These are phyloP conservation scores for Cladophialophora carrionii DNA, from an alignment of 2,329 filamentous ascomycete species.

Conservation along the genomic window DNA sequence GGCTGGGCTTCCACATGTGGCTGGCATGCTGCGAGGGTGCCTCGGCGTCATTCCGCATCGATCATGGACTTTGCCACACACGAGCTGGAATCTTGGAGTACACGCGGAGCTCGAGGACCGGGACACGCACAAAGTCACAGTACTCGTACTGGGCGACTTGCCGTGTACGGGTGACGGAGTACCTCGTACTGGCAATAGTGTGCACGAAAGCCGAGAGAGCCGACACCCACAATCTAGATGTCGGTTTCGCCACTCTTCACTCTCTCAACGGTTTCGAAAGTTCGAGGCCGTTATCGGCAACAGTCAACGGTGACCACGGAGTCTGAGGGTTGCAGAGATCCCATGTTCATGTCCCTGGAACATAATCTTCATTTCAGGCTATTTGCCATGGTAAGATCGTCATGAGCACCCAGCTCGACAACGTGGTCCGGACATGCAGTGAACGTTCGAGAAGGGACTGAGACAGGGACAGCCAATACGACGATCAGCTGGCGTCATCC, in stretches of 20 bases:
- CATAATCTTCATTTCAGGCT: slow-evolving; percentile 11
- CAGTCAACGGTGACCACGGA: background rate
- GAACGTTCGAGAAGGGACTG: slow-evolving; percentile 15
- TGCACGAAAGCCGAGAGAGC: background rate
- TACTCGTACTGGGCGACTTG: too few relatives aligned
- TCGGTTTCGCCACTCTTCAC: background rate
- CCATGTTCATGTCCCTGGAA: background rate
- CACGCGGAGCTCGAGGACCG: too few relatives aligned
- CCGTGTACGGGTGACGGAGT: too few relatives aligned
- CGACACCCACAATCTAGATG: background rate
- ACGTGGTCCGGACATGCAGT: slow-evolving; percentile 15
- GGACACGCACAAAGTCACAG: too few relatives aligned
- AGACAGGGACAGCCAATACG: slow-evolving; percentile 14
- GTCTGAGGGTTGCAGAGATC: background rate
- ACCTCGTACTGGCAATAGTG: background rate
- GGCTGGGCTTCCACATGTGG: background rate
- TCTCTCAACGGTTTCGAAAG: background rate
- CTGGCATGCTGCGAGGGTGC: background rate
- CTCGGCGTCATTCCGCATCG: slow-evolving; percentile 16
- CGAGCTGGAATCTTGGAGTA: background rate
- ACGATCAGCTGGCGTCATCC: slow-evolving; percentile 27
- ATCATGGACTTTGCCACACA: slow-evolving; percentile 6
- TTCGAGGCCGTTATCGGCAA: background rate
- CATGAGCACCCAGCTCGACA: slow-evolving; percentile 7
- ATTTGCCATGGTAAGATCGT: slow-evolving; percentile 14